These are phyloP conservation scores for Globisporangium middletonii DNA, from an alignment of 352 stramenopile species.

Conservation along the genomic window DNA sequence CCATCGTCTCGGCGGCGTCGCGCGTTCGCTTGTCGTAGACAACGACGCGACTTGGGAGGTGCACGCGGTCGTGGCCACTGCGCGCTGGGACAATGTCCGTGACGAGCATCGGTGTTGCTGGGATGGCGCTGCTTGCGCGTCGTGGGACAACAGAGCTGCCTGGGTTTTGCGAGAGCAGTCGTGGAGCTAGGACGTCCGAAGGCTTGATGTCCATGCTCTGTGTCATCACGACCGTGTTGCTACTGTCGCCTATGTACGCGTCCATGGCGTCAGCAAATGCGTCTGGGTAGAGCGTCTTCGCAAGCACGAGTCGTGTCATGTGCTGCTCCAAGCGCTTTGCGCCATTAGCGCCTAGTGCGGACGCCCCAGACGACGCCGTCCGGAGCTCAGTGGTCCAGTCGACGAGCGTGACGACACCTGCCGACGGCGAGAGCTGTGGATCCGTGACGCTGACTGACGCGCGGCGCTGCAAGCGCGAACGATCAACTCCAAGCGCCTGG, in stretches of 20 bases:
- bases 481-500: constrained; percentile 4
- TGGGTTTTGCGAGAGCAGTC: no score
- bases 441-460: background rate
- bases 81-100: background rate
- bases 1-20: background rate
- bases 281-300: constrained; percentile 33
- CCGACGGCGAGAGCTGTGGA: background rate
- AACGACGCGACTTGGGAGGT: constrained; percentile 7
- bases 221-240: background rate
- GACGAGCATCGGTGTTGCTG: background rate
- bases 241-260: constrained; percentile 9
- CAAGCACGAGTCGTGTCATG: constrained; percentile 22
- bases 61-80: background rate
- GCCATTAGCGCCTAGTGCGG: background rate
- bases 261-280: constrained; percentile 15
- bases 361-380: background rate
- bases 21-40: constrained; percentile 9
- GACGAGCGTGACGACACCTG: background rate
- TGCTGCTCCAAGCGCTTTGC: constrained; percentile 9
- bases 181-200: background rate
- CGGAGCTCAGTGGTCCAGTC: background rate
- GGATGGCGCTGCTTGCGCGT: no score
- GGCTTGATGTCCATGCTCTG: background rate
- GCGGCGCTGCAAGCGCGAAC: constrained; percentile 11
- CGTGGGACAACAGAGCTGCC: no score